phyloP scores from a whole-genome alignment of 495 filamentous ascomycete species.

The Xylaria nigripes region DNA sequence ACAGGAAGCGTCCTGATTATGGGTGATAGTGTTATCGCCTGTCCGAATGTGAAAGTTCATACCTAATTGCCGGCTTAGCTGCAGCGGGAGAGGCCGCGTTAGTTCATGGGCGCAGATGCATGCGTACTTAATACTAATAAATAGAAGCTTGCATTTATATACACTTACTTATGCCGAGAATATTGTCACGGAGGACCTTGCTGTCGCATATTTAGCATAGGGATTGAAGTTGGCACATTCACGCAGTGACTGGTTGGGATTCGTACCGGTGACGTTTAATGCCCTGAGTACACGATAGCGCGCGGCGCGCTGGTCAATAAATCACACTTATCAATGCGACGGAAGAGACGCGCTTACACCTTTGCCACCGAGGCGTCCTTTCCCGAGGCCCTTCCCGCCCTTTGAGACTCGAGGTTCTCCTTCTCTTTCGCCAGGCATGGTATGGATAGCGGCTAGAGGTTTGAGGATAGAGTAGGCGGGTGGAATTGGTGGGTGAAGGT shows the following conservation, averaged over 20 bases:
- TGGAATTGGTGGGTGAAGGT: no score
- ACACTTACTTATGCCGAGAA: conserved; percentile 57
- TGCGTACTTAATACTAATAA: no score
- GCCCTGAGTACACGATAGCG: conserved; percentile 12
- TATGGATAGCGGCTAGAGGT: no score
- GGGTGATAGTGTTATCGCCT: no score
- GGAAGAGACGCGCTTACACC: conserved; percentile 11
- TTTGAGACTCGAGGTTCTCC: conserved; percentile 14
- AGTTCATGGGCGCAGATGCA: no score
- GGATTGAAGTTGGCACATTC: not conserved
- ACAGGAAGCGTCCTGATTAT: not conserved
- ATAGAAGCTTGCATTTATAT: not conserved
- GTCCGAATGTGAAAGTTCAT: conserved; percentile 25
- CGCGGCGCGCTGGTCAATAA: conserved; percentile 7
- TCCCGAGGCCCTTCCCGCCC: conserved; percentile 18
- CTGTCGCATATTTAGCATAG: conserved; percentile 24
- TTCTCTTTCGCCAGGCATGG: no score
- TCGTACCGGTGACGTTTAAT: conserved; percentile 24
- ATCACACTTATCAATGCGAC: not conserved
- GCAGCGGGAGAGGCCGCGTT: conserved; percentile 12
- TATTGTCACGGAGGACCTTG: conserved; percentile 53
- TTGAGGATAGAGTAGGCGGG: no score
- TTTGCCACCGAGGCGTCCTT: conserved; percentile 18
- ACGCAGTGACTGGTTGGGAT: not conserved
- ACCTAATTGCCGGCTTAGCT: conserved; percentile 64